Percentiles rank a stretch among this genome's conserved stretches.
These are phyloP conservation scores for Prototheca wickerhamii DNA, from an alignment of 163 green algal species.

Conservation along the genomic window DNA sequence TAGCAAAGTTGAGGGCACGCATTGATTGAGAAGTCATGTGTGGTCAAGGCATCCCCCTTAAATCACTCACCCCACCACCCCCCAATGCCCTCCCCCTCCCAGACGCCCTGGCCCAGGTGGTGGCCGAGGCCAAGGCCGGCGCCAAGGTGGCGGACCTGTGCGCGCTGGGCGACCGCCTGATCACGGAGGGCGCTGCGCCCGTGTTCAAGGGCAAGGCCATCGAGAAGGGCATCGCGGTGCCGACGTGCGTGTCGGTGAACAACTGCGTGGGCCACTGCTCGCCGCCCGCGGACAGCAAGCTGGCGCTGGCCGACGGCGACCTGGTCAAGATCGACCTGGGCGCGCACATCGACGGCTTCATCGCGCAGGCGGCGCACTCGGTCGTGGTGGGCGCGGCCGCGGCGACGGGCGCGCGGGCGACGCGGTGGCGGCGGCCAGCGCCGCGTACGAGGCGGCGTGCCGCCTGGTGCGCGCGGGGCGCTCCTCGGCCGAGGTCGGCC, in stretches of 20 bases:
- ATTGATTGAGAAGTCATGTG: no score
- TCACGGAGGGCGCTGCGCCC: slow-evolving; percentile 64
- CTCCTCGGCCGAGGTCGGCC: slow-evolving; percentile 66
- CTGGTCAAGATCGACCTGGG: slow-evolving; percentile 95
- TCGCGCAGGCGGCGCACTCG: slow-evolving; percentile 77
- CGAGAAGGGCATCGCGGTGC: slow-evolving; percentile 95
- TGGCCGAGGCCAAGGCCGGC: slow-evolving; percentile 68
- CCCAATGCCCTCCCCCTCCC: slow-evolving; percentile 9
- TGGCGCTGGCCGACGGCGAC: slow-evolving; percentile 71
- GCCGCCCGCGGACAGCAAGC: slow-evolving; percentile 57
- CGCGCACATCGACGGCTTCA: slow-evolving; percentile 95
- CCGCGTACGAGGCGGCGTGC: slow-evolving; percentile 76
- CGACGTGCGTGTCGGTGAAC: slow-evolving; percentile 93
- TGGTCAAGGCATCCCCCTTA: no score
- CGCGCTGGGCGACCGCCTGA: slow-evolving; percentile 66
- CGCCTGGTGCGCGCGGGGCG: slow-evolving; percentile 83
- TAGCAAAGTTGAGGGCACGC: no score
- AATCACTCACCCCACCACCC: neutral
- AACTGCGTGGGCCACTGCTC: slow-evolving; percentile 84
- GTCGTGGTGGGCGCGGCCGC: slow-evolving; percentile 53
- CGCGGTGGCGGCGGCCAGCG: slow-evolving; percentile 72
- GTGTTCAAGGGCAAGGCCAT: slow-evolving; percentile 94
- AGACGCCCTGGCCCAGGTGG: slow-evolving; percentile 76
- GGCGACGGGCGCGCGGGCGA: slow-evolving; percentile 68
- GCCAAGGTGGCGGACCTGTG: slow-evolving; percentile 88